A percentile compares a stretch with the other conserved stretches of the same genome.
phyloP scores from a whole-genome alignment of 305 asterid genomes.

The Fraxinus platypoda region DNA sequence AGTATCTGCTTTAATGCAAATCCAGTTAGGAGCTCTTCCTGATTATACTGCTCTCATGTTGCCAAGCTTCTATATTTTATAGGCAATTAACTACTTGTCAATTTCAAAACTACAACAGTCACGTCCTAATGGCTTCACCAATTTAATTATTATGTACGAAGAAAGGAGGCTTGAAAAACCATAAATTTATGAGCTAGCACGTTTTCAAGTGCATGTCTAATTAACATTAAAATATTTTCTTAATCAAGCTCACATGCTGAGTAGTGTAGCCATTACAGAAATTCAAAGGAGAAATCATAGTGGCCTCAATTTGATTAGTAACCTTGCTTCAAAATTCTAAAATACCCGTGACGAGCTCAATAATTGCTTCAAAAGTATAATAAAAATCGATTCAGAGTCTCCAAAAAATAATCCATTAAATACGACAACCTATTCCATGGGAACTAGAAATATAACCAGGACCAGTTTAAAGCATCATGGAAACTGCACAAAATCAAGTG shows the following conservation, averaged over 20 bases:
- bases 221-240: not conserved
- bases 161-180: not conserved
- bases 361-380: not conserved
- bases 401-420: not conserved
- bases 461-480: not conserved
- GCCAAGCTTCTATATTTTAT: not conserved
- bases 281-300: not conserved
- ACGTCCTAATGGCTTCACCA: not conserved
- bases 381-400: not conserved
- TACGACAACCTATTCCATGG: not conserved
- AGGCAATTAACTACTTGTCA: not conserved
- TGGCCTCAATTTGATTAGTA: not conserved
- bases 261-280: not conserved
- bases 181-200: not conserved
- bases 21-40: not conserved
- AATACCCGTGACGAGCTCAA: not conserved
- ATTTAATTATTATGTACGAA: not conserved
- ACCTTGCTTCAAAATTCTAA: not conserved
- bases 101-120: not conserved
- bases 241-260: not conserved
- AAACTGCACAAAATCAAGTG: slow-evolving; percentile 6
- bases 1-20: not conserved
- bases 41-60: not conserved
- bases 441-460: not conserved
- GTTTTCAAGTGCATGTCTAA: not conserved